These are phyloP conservation scores for Podila epigama DNA, from an alignment of 192 early-diverging fungal genomes.

Conservation along the genomic window DNA sequence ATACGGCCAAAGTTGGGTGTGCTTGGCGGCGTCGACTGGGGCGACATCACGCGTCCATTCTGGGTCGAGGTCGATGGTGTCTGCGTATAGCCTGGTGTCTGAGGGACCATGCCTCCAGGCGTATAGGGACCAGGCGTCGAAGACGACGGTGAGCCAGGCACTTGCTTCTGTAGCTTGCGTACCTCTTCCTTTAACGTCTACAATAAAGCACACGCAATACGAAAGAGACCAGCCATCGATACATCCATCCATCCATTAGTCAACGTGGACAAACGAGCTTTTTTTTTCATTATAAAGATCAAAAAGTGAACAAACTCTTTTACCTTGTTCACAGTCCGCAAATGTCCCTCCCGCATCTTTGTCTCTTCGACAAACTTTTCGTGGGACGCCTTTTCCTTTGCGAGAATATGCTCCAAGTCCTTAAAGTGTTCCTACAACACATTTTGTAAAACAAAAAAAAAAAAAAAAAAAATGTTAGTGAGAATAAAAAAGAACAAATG, in stretches of 20 bases:
- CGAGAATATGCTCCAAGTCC: slow-evolving; percentile 52
- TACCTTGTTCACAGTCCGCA: slow-evolving; percentile 80
- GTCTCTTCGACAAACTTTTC: slow-evolving; percentile 71
- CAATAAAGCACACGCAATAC: too few relatives aligned
- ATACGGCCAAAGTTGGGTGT: slow-evolving; percentile 38
- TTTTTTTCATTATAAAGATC: neutral
- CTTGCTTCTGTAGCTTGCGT: slow-evolving; percentile 61
- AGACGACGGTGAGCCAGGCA: slow-evolving; percentile 20
- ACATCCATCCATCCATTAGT: too few relatives aligned
- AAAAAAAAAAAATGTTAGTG: slow-evolving; percentile 1
- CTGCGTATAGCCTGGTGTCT: slow-evolving; percentile 17
- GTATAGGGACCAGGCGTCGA: slow-evolving; percentile 17
- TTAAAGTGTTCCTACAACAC: slow-evolving; percentile 57
- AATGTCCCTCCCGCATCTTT: slow-evolving; percentile 69
- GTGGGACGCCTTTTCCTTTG: slow-evolving; percentile 50
- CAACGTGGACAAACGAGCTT: too few relatives aligned
- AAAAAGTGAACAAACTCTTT: neutral
- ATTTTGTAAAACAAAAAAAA: slow-evolving; percentile 2
- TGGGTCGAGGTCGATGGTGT: slow-evolving; percentile 4
- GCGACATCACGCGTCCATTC: slow-evolving; percentile 12
- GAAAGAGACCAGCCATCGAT: too few relatives aligned
- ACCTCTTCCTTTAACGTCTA: slow-evolving; percentile 85
- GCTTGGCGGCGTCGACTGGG: slow-evolving; percentile 32
- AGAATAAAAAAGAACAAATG: neutral
- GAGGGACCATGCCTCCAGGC: slow-evolving; percentile 11